Base-by-base conservation (phyloP, 2,329 filamentous ascomycete species). In the Alternaria burnsii region DNA sequence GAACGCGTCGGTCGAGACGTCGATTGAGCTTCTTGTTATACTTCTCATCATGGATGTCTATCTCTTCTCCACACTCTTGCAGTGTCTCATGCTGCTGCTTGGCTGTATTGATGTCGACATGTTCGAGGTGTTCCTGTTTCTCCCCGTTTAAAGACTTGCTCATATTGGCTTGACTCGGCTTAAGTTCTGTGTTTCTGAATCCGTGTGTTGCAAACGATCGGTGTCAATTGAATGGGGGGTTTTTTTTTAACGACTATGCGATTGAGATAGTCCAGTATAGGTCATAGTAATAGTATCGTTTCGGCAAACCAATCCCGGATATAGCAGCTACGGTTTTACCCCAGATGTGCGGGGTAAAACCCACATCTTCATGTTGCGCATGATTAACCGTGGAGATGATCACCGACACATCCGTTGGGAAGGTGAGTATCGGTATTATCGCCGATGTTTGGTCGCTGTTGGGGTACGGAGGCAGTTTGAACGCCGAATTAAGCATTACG, bases 401-500 rank as follows among this genome's bases (percentile, higher is more conserved):
- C 30, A 38, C 32, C 55, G 40, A 18, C 34, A 4, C 10, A n/a
- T 46, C 14, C 1, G 18, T 20, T 52, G 12, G 14, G 5, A 12
- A 52, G 5, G 38, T n/a, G 36, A 48, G 24, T 26, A 44, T 52
- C 47, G 47, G 55, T 42, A n/a, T 40, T 57, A 8, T 44, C 40
- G 47, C 55, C 40, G 47, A 57, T 38, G 30, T 30, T 20, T 28
- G 22, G 6, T 44, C 5, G 22, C 24, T 2, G 30, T 38, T 44
- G 40, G 46, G 22, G 24, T 36, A 18, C 24, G 55, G 40, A 36
- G 18, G 16, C 40, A 57, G 5, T 44, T 52, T 42, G 38, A 22
- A 12, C 26, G 10, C 47, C 38, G 22, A n/a, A n/a, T 22, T 43
- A 28, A 47, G 14, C 97, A n/a, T 38, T 40, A 44, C 42, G 42